Base-by-base conservation (phyloP, 208 protist species). In the Vickermania spadyakhi region DNA sequence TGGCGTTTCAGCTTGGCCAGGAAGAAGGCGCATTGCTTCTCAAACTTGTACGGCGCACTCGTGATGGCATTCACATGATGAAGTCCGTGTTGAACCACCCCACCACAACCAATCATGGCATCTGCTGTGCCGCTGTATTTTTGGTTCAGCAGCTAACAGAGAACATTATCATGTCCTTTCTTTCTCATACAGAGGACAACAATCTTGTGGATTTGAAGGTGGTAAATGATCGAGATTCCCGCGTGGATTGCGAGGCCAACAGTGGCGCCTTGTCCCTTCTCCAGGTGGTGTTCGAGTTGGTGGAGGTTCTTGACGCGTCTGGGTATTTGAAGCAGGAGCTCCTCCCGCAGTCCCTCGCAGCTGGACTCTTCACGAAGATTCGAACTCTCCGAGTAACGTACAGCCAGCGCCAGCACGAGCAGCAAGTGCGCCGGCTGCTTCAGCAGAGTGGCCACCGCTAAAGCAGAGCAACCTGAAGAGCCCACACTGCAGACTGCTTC, bases 1-100 rank as follows among this genome's bases (percentile, higher is more conserved):
- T 87, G 11, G 64, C 75, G 21, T 88, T 80, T 57, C 77, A 86
- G 57, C 76, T 88, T 4, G 65, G 66, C 0, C 81, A 86, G 66
- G 77, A 82, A 3, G 81, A 91, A 64, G 63, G 68, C 1, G 69
- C 70, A n/a, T 41, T 78, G 53, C 60, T 86, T 52, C 51, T 62
- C 14, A 55, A 58, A 60, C 66, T 89, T 26, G 55, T 73, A 28
- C 53, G 52, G 29, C 54, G 60, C 29, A 77, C 72, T 7, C 54
- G 52, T 49, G 52, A 68, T 1, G 80, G 78, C 28, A 78, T 78
- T 2, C 73, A 75, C 0, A 65, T 84, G 4, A 76, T 89, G 7
- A 70, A 70, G 28, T 7, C 7, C 18, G 36, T 45, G 7, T 18
- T 45, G 36, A 45, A 7, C 7, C 36, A 45, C 18, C 36, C 7